Evolutionary conservation across 768 basidiomycete species (phyloP).

Genomic region (Royoungia palumana): DNA sequence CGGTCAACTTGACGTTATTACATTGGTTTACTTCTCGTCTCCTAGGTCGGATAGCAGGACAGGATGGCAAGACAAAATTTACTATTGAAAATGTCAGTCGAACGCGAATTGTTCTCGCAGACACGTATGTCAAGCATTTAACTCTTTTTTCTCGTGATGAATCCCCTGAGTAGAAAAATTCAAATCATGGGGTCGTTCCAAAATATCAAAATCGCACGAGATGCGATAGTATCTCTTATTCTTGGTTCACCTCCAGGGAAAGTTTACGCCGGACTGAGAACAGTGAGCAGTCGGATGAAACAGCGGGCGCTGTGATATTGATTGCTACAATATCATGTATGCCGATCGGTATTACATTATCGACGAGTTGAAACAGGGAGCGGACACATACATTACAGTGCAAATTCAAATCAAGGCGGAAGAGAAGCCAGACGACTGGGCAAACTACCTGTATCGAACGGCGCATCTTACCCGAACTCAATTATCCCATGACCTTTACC

Average conservation of each 20-base stretch:
- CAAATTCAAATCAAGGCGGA: neutral
- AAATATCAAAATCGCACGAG: conserved; percentile 96
- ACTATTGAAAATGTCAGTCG: conserved; percentile 96
- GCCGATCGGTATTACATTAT: conserved; percentile 3
- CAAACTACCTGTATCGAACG: neutral
- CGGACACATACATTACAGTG: neutral
- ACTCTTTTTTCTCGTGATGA: conserved; percentile 3
- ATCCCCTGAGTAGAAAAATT: conserved; percentile 66
- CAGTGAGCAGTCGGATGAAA: conserved; percentile 89
- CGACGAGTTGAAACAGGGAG: conserved; percentile 6
- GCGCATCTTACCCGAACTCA: conserved; percentile 7
- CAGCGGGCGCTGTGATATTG: conserved; percentile 72
- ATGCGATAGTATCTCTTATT: conserved; percentile 93
- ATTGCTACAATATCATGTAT: conserved; percentile 7
- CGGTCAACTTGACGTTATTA: neutral
- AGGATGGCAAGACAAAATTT: conserved; percentile 98
- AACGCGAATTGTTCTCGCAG: conserved; percentile 97
- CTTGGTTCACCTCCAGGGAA: conserved; percentile 94
- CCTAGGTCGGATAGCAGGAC: conserved; percentile 92
- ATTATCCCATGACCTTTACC: conserved; percentile 18
- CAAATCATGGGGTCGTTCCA: conserved; percentile 98
- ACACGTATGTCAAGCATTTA: conserved; percentile 63
- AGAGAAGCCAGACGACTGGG: neutral
- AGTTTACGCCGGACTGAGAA: conserved; percentile 86
- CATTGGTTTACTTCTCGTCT: conserved; percentile 3